Evolutionary conservation across 1,284 basidiomycete species (phyloP).

Genomic region (Apiotrichum montevideense): DNA sequence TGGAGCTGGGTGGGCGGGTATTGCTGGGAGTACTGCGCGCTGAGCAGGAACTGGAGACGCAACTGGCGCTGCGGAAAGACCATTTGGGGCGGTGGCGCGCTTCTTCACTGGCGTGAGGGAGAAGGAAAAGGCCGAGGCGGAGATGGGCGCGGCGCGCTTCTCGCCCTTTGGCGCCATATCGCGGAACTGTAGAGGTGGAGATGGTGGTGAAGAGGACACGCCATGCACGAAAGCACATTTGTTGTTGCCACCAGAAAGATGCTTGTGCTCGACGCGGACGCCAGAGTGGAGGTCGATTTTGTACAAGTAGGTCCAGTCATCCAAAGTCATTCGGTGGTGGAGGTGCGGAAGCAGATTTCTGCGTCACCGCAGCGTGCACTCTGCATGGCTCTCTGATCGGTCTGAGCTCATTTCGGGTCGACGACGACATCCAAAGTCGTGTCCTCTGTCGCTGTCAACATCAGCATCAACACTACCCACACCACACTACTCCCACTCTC

Average conservation of each 20-base stretch:
- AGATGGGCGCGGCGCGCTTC: slow-evolving; percentile 25
- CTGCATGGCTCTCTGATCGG: background rate
- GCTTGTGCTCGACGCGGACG: no score
- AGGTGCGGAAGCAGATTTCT: slow-evolving; percentile 6
- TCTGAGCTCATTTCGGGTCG: no score
- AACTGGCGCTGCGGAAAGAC: no score
- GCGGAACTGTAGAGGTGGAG: slow-evolving; percentile 5
- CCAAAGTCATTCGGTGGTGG: background rate
- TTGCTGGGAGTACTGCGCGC: background rate
- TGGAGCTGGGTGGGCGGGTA: background rate
- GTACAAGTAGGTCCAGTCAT: no score
- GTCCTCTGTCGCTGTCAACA: no score
- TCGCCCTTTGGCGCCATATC: background rate
- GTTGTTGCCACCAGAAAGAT: no score
- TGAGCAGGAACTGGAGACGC: no score
- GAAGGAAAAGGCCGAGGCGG: slow-evolving; percentile 26
- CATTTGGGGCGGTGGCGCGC: background rate
- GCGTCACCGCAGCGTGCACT: background rate
- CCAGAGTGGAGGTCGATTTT: no score
- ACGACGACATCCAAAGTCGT: no score
- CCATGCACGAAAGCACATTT: slow-evolving; percentile 5
- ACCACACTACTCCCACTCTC: background rate
- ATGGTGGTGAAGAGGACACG: background rate
- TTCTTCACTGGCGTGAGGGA: slow-evolving; percentile 24
- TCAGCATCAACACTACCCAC: background rate